Conservation (phyloP, 2,329 filamentous ascomycete species). For the Pestalotiopsis sp. region DNA sequence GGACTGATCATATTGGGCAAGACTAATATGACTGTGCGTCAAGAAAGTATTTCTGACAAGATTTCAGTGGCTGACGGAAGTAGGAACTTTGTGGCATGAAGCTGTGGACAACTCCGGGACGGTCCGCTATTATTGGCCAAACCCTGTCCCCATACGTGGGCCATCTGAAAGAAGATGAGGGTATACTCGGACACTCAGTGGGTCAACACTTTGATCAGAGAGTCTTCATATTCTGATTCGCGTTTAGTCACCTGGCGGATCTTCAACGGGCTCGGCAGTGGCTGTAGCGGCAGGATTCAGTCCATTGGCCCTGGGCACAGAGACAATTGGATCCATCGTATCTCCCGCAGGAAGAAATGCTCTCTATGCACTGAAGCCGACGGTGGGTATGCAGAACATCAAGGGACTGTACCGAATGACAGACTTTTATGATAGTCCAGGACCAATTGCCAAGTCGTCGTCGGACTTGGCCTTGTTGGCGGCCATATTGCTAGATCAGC, state of each 20-base stretch:
- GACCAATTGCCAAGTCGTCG: not conserved
- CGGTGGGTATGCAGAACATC: not conserved
- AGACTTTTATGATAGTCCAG: not conserved
- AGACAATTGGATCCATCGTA: conserved; percentile 1
- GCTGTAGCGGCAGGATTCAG: not conserved
- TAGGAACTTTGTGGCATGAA: conserved; percentile 10
- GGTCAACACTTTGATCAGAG: not conserved
- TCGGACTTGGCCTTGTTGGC: not conserved
- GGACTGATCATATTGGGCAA: conserved; percentile 28
- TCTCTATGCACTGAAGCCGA: not conserved
- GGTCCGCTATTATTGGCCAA: conserved; percentile 27
- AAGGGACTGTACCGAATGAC: not conserved
- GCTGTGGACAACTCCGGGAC: conserved; percentile 19
- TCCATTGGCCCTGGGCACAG: not conserved
- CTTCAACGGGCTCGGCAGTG: not conserved
- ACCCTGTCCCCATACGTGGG: conserved; percentile 29
- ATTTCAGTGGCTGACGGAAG: not conserved
- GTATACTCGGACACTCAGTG: conserved; percentile 19
- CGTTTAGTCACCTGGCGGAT: not conserved
- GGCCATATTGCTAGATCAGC: not conserved
- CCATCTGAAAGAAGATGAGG: conserved; percentile 20
- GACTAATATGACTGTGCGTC: conserved; percentile 25
- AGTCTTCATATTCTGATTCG: not conserved
- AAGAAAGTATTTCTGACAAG: not conserved
- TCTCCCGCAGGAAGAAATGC: not conserved